phyloP scores from a whole-genome alignment of 768 basidiomycete genomes.

The Hemileccinum impolitum region DNA sequence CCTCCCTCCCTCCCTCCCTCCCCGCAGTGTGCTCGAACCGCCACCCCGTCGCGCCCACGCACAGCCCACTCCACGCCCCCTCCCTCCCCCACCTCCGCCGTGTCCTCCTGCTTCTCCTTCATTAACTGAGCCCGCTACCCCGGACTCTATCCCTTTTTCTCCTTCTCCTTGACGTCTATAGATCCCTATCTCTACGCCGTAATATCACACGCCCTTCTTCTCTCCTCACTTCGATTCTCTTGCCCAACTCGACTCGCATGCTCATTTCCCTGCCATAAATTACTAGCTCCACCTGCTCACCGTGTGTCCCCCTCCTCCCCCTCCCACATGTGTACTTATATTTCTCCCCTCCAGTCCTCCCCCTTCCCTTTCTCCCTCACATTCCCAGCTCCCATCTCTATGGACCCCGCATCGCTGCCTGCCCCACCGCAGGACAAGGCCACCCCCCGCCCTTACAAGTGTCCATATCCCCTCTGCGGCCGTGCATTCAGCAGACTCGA shows the following conservation, averaged over 20 bases:
- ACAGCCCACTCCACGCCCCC: neutral
- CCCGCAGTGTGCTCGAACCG: conserved; percentile 6
- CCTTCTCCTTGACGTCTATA: conserved; percentile 13
- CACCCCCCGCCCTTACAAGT: conserved; percentile 85
- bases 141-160: too few species aligned
- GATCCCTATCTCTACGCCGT: conserved; percentile 19
- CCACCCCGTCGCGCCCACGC: neutral
- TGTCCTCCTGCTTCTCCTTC: too few species aligned
- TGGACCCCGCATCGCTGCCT: conserved; percentile 18
- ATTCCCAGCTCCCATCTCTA: conserved; percentile 17
- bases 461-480: conserved; percentile 86
- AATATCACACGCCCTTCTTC: too few species aligned
- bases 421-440: conserved; percentile 34
- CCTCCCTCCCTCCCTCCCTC: too few species aligned
- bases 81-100: too few species aligned
- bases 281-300: neutral
- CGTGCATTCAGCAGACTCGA: conserved; percentile 96
- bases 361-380: conserved; percentile 11
- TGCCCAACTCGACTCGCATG: neutral
- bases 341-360: conserved; percentile 20
- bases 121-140: too few species aligned
- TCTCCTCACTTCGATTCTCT: too few species aligned
- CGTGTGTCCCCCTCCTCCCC: conserved; percentile 16
- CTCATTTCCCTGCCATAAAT: conserved; percentile 14
- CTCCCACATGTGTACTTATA: conserved; percentile 29